Percentiles rank a stretch among this genome's conserved stretches.
Evolutionary conservation across 108 stramenopile genomes (phyloP).

Genomic region (Chaetoceros tenuissimus): DNA sequence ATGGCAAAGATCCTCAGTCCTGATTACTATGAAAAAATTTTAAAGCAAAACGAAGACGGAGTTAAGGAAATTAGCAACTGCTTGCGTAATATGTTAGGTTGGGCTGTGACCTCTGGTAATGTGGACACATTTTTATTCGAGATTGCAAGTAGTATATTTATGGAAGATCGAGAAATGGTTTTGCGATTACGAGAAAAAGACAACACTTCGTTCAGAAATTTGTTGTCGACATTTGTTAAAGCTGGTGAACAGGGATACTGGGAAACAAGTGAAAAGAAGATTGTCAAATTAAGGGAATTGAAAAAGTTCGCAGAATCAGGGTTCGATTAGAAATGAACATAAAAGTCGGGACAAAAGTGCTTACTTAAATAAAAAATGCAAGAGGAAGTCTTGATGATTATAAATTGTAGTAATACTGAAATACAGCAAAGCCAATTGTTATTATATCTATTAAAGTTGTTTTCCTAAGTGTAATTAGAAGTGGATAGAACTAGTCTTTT

Average conservation of each 20-base stretch:
- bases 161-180: constrained; percentile 93
- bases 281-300: constrained; percentile 90
- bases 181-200: constrained; percentile 88
- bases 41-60: constrained; percentile 91
- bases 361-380: too few species aligned
- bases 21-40: constrained; percentile 97
- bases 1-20: constrained; percentile 95
- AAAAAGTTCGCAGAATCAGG: constrained; percentile 10
- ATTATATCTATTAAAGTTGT: too few species aligned
- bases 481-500: too few species aligned
- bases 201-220: constrained; percentile 95
- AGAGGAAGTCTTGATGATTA: too few species aligned
- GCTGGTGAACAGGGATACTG: constrained; percentile 95
- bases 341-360: too few species aligned
- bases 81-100: constrained; percentile 95
- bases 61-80: constrained; percentile 96
- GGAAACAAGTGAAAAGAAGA: constrained; percentile 91
- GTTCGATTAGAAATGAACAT: too few species aligned
- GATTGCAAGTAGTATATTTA: constrained; percentile 92
- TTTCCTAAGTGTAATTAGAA: too few species aligned
- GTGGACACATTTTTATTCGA: constrained; percentile 98
- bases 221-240: constrained; percentile 95
- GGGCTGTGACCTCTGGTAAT: constrained; percentile 94
- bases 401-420: too few species aligned
- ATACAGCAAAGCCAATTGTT: too few species aligned